Evolutionary conservation across 345 rosid genomes (phyloP).

Genomic region (Syzygium jambos): DNA sequence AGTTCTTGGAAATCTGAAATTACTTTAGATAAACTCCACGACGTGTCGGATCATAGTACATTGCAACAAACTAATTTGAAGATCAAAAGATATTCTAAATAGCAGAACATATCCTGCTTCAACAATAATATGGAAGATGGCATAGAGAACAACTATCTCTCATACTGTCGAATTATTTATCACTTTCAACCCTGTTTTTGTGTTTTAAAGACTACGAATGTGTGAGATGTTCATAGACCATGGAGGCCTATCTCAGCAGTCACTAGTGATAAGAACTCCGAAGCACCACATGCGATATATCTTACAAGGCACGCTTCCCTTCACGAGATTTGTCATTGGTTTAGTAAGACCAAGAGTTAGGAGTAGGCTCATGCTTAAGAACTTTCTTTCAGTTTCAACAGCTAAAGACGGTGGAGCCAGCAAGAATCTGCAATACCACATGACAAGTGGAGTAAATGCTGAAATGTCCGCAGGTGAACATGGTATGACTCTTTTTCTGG

Average conservation of each 20-base stretch:
- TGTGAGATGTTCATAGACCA: slow-evolving; percentile 42
- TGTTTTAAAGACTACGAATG: slow-evolving; percentile 37
- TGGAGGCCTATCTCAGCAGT: slow-evolving; percentile 49
- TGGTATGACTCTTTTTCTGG: not conserved
- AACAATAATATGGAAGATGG: not conserved
- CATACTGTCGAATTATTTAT: not conserved
- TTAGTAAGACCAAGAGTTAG: not conserved
- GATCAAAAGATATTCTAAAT: not conserved
- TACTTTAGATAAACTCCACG: not conserved
- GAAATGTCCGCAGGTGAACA: not conserved
- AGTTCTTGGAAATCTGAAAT: not conserved
- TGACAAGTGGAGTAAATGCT: not conserved
- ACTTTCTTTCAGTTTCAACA: not conserved
- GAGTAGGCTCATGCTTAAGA: not conserved
- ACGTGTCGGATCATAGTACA: not conserved
- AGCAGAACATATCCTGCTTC: not conserved
- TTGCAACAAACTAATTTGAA: not conserved
- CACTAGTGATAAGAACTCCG: slow-evolving; percentile 29
- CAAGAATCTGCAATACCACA: not conserved
- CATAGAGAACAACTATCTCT: not conserved
- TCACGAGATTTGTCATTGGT: not conserved
- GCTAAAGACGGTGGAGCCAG: not conserved
- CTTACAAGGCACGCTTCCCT: slow-evolving; percentile 45
- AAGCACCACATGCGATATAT: slow-evolving; percentile 52
- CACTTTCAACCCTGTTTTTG: not conserved